Percentiles rank a stretch among this genome's conserved stretches.
These are phyloP conservation scores for Ephemerocybe angulata DNA, from an alignment of 768 basidiomycete species.

Conservation along the genomic window DNA sequence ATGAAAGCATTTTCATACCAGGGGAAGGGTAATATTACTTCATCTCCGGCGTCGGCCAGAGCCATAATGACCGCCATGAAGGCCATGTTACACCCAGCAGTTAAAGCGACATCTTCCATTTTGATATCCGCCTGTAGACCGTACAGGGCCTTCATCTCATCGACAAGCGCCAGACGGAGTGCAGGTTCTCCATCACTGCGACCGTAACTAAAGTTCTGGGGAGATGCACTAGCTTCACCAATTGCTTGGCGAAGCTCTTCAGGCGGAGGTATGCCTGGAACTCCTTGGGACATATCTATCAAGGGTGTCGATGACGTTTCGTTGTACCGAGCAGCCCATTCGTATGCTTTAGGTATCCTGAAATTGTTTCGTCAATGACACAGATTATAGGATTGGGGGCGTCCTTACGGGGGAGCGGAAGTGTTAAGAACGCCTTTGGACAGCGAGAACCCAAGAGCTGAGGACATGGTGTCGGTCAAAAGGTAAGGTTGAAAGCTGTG, in stretches of 20 bases:
- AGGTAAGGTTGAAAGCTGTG: not conserved
- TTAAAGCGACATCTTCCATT: constrained; percentile 59
- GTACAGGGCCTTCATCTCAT: constrained; percentile 63
- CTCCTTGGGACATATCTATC: constrained; percentile 73
- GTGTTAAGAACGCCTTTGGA: constrained; percentile 41
- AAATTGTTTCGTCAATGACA: not conserved
- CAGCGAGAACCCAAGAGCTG: constrained; percentile 30
- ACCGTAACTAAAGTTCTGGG: constrained; percentile 51
- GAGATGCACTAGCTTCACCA: constrained; percentile 38
- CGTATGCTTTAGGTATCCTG: constrained; percentile 56
- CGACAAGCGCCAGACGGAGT: constrained; percentile 48
- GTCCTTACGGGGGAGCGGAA: constrained; percentile 44
- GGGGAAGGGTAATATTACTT: constrained; percentile 69
- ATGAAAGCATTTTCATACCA: constrained; percentile 42
- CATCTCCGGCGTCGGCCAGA: constrained; percentile 66
- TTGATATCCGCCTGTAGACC: constrained; percentile 45
- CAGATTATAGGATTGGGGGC: not conserved
- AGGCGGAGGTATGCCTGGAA: constrained; percentile 66
- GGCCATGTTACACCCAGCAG: constrained; percentile 71
- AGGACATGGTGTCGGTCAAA: constrained; percentile 8
- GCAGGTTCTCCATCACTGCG: constrained; percentile 53
- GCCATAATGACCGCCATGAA: constrained; percentile 61
- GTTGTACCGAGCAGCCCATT: constrained; percentile 49
- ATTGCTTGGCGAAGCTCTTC: constrained; percentile 47
- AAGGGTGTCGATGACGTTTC: constrained; percentile 43